Conservation (phyloP, 768 basidiomycete genomes). For the Suillus ampliporus region DNA sequence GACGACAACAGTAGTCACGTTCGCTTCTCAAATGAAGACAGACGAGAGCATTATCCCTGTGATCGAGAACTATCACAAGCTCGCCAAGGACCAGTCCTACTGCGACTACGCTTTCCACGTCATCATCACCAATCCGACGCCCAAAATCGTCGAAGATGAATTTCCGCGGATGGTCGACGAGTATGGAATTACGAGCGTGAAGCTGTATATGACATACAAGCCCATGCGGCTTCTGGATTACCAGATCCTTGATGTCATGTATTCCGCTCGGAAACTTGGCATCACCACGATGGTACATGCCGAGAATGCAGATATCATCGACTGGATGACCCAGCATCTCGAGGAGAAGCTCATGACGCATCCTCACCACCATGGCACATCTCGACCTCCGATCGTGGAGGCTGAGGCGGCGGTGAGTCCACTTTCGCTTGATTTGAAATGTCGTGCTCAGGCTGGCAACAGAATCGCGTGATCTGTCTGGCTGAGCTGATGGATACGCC, state of each 20-base stretch:
- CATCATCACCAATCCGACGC: slow-evolving; percentile 40
- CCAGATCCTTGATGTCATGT: slow-evolving; percentile 39
- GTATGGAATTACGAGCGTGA: slow-evolving; percentile 40
- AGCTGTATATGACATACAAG: slow-evolving; percentile 44
- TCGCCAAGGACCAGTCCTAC: slow-evolving; percentile 32
- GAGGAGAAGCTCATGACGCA: slow-evolving; percentile 23
- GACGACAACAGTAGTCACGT: slow-evolving; percentile 42
- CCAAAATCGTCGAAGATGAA: slow-evolving; percentile 38
- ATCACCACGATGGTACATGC: slow-evolving; percentile 26
- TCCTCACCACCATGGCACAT: slow-evolving; percentile 22
- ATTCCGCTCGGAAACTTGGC: slow-evolving; percentile 28
- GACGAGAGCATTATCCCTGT: slow-evolving; percentile 29
- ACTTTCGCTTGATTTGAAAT: background rate
- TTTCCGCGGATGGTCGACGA: slow-evolving; percentile 38
- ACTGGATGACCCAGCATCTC: slow-evolving; percentile 25
- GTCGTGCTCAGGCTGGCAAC: background rate
- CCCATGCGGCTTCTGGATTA: slow-evolving; percentile 37
- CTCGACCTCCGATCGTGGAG: slow-evolving; percentile 25
- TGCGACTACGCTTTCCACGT: slow-evolving; percentile 41
- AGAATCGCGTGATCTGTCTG: slow-evolving; percentile 20
- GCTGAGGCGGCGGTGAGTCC: slow-evolving; percentile 19
- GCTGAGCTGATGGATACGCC: slow-evolving; percentile 27
- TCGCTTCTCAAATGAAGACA: slow-evolving; percentile 36
- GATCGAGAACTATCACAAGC: slow-evolving; percentile 39
- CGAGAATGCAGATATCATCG: slow-evolving; percentile 23